Conservation (phyloP, 2,329 filamentous ascomycete species). For the Exserohilum rostratum region DNA sequence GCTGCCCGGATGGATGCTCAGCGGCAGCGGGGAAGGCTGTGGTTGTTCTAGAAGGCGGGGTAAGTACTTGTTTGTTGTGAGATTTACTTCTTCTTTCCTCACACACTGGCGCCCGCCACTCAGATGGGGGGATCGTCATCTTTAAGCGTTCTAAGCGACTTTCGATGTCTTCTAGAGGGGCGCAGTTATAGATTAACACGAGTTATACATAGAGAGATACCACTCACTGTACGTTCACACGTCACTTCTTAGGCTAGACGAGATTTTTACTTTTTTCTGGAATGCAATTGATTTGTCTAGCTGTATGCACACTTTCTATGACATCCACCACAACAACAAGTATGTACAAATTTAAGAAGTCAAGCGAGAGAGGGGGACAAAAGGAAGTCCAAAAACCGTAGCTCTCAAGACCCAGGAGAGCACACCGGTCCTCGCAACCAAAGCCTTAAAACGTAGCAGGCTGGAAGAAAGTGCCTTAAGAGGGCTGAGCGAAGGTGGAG, state of each 20-base stretch:
- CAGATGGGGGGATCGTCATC: too few species aligned
- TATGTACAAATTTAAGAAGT: conserved; percentile 12
- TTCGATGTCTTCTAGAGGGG: not conserved
- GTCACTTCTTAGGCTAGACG: too few species aligned
- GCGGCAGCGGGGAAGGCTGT: not conserved
- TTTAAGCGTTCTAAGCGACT: not conserved
- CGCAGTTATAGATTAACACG: not conserved
- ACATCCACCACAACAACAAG: conserved; percentile 4
- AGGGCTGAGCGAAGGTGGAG: conserved; percentile 45
- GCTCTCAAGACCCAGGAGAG: not conserved
- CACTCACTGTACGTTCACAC: too few species aligned
- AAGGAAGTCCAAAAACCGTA: not conserved
- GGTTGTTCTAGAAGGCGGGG: too few species aligned
- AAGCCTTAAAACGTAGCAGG: not conserved
- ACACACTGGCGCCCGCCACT: too few species aligned
- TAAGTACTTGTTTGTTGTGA: too few species aligned
- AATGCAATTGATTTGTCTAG: conserved; percentile 17
- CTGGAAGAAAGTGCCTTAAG: conserved; percentile 21
- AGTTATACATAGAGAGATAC: too few species aligned
- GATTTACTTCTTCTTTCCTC: not conserved
- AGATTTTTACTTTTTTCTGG: not conserved
- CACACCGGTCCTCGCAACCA: not conserved
- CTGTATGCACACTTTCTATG: conserved; percentile 16
- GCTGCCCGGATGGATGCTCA: conserved; percentile 6
- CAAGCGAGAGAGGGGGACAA: not conserved